Percentiles rank a stretch among this genome's conserved stretches.
These are phyloP conservation scores for Glarea lozoyensis DNA, from an alignment of 495 filamentous ascomycete genomes.

Conservation along the genomic window DNA sequence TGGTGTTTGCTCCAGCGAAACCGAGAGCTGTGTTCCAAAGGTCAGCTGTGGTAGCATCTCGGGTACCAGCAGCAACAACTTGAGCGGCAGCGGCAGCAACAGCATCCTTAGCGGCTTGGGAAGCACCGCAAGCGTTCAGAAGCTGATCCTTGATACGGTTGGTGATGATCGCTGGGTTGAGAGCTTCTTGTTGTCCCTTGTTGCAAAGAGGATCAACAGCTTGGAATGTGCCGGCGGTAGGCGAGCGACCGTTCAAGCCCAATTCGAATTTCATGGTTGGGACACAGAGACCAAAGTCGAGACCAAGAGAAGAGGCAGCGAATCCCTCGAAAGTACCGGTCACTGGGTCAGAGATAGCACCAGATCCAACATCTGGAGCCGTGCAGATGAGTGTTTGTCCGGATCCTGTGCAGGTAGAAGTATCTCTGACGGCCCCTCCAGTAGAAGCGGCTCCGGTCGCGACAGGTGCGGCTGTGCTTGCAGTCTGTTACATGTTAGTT, in stretches of 20 bases:
- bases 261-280: conserved; percentile 45
- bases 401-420: conserved; percentile 10
- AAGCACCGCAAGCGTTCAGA: conserved; percentile 34
- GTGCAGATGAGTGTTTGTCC: conserved; percentile 8
- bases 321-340: conserved; percentile 12
- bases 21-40: conserved; percentile 26
- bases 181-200: conserved; percentile 40
- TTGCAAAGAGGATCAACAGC: conserved; percentile 36
- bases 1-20: conserved; percentile 28
- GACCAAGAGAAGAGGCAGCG: conserved; percentile 22
- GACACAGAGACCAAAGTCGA: conserved; percentile 44
- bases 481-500: conserved; percentile 1
- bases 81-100: conserved; percentile 28
- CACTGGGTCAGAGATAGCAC: conserved; percentile 8
- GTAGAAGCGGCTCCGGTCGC: conserved; percentile 2
- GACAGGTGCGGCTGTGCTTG: background rate
- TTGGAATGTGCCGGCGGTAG: conserved; percentile 45
- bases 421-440: background rate
- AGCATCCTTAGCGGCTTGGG: conserved; percentile 31
- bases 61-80: conserved; percentile 21
- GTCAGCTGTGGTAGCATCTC: conserved; percentile 25
- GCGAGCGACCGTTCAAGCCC: conserved; percentile 34
- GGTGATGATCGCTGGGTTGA: conserved; percentile 58
- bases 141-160: conserved; percentile 50
- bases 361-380: conserved; percentile 5